Evolutionary conservation across 768 basidiomycete species (phyloP), one percentile per base, ranked within the genome.

Genomic region (Leucocoprinus birnbaumii): DNA sequence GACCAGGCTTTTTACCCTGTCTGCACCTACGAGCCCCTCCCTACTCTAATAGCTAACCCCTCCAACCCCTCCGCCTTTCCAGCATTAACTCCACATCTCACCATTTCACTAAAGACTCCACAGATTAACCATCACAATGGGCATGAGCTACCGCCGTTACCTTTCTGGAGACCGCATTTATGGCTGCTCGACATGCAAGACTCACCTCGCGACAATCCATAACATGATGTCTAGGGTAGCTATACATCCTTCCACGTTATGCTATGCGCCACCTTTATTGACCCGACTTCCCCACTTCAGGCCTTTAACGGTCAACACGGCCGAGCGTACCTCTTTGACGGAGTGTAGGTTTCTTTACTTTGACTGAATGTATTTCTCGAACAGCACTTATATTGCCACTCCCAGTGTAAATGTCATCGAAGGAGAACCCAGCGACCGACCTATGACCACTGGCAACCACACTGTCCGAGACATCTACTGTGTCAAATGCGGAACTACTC

Each of bases 301-400:
- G 91, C 91, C 42, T 98, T 98, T 79, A 94, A 92, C 59, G 96
- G 96, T 24, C 94, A 97, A 71, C 94, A 97, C 70, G 96, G 96
- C 16, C 80, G 91, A 55, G 96, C 96, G 16, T 94, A 95, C 69
- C 84, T 98, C 59, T 95, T 98, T 64, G 91, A 95, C 50, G 84
- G 80, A 61, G 94, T 97, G 95, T 96, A 71, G 79, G 94, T 73
- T 19, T 14, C 24, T 16, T 51, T 54, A 42, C 21, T 35, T 47
- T 45, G 38, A 16, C 41, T 40, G 25, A 35, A 24, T 50, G 34
- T 27, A 27, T 51, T 18, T 51, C 35, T 31, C 11, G 31, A 31
- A 11, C 11, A 11, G 51, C 41, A 61, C 44, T 62, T 27, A 43
- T 47, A 57, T 53, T 37, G 41, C 27, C 55, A 31, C 52, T 52